These are phyloP conservation scores for Calocybe indica DNA, from an alignment of 768 basidiomycete species.

Conservation along the genomic window DNA sequence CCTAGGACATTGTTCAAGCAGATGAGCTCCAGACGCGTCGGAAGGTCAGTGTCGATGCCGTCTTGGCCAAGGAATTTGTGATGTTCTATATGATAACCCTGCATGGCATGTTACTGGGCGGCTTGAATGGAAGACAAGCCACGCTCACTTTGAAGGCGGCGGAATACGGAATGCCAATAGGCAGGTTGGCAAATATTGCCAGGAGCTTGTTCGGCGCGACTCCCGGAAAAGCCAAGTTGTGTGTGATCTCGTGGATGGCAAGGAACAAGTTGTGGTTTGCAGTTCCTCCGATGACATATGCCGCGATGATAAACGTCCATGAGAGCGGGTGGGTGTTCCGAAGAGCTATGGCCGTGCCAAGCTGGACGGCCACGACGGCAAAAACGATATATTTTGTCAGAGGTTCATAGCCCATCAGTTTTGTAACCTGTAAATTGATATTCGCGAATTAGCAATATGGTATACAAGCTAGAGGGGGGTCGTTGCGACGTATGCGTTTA, in stretches of 20 bases:
- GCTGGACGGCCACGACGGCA: conserved; percentile 72
- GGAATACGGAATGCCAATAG: conserved; percentile 92
- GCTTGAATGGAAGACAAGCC: background rate
- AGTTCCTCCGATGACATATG: conserved; percentile 89
- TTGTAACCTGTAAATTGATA: conserved; percentile 60
- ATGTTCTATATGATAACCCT: conserved; percentile 94
- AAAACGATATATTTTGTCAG: conserved; percentile 89
- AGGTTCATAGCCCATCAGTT: conserved; percentile 94
- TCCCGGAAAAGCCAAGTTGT: conserved; percentile 89
- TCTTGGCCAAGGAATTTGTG: conserved; percentile 96
- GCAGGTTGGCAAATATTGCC: conserved; percentile 88
- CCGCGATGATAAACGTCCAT: conserved; percentile 62
- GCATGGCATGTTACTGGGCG: background rate
- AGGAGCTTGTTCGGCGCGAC: conserved; percentile 80
- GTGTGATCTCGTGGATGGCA: conserved; percentile 97
- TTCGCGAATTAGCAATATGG: background rate
- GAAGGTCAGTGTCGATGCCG: conserved; percentile 93
- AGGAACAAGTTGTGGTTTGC: conserved; percentile 98
- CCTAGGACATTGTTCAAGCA: conserved; percentile 93
- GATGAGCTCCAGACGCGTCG: conserved; percentile 78
- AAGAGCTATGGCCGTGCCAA: conserved; percentile 57
- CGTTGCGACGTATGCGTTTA: background rate
- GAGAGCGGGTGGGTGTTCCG: conserved; percentile 67
- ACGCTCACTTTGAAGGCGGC: conserved; percentile 83
- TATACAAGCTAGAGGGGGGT: conserved; percentile 11